These are phyloP conservation scores for Ettlia oleoabundans DNA, from an alignment of 139 green algal species.

Conservation along the genomic window DNA sequence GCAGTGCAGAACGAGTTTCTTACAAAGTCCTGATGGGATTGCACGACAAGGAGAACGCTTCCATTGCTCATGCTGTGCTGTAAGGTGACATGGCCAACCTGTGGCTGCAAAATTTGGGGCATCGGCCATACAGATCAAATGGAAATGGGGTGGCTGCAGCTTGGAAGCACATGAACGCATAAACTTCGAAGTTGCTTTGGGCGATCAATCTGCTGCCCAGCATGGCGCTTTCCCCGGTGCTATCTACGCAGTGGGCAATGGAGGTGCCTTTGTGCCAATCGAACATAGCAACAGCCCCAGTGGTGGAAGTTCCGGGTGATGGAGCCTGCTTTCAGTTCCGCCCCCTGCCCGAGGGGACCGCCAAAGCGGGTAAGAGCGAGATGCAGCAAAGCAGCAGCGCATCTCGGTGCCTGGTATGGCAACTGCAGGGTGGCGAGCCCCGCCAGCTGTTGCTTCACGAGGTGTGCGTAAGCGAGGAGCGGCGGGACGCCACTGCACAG, in stretches of 20 bases:
- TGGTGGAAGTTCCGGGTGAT: background rate
- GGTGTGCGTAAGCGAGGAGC: slow-evolving; percentile 4
- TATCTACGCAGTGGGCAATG: background rate
- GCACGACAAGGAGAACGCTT: no score
- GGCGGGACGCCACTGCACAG: background rate
- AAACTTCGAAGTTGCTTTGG: no score
- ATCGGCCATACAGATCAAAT: no score
- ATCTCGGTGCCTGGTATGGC: slow-evolving; percentile 25
- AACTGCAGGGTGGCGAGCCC: background rate
- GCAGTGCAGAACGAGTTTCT: no score
- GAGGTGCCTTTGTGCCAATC: slow-evolving; percentile 4
- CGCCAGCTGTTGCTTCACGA: slow-evolving; percentile 19
- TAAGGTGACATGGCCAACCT: no score
- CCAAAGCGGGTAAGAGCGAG: background rate
- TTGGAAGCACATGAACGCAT: no score
- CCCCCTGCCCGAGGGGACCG: background rate
- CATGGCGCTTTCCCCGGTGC: no score
- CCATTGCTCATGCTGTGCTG: no score
- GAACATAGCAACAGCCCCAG: background rate
- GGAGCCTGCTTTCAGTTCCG: background rate
- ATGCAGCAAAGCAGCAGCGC: background rate
- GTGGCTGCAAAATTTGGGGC: no score
- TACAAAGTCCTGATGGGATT: no score
- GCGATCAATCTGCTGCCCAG: no score
- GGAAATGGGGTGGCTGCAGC: no score